These are phyloP conservation scores for Backusella luteola DNA, from an alignment of 192 early-diverging fungal species.

Conservation along the genomic window DNA sequence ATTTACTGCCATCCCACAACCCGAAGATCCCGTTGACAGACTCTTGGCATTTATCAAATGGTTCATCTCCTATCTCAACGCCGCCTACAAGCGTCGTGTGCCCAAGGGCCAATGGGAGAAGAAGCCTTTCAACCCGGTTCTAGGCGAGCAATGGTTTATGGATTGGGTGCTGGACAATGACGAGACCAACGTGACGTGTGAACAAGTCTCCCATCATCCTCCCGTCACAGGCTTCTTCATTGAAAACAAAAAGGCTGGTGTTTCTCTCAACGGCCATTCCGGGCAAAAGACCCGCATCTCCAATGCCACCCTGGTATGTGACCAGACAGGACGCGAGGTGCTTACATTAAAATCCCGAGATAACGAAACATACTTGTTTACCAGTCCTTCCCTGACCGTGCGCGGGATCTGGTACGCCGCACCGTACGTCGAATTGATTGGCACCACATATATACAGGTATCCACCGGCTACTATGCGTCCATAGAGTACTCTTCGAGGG, in stretches of 20 bases:
- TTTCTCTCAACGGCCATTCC: slow-evolving; percentile 24
- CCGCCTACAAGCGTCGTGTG: slow-evolving; percentile 64
- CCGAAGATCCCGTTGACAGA: slow-evolving; percentile 52
- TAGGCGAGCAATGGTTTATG: slow-evolving; percentile 48
- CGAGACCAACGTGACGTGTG: slow-evolving; percentile 31
- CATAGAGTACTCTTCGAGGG: slow-evolving; percentile 67
- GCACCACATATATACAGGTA: slow-evolving; percentile 58
- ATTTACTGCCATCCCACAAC: slow-evolving; percentile 61
- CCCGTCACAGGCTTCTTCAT: slow-evolving; percentile 45
- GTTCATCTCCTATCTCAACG: slow-evolving; percentile 77
- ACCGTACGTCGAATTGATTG: slow-evolving; percentile 34
- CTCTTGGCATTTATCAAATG: slow-evolving; percentile 65
- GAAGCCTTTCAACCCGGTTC: slow-evolving; percentile 44
- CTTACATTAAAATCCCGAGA: slow-evolving; percentile 39
- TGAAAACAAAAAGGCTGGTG: slow-evolving; percentile 40
- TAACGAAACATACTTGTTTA: slow-evolving; percentile 63
- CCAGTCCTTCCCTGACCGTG: slow-evolving; percentile 66
- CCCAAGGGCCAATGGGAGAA: slow-evolving; percentile 72
- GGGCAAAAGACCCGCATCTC: slow-evolving; percentile 57
- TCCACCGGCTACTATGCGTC: slow-evolving; percentile 43
- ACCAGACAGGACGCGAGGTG: slow-evolving; percentile 68
- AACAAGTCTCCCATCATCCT: slow-evolving; percentile 51
- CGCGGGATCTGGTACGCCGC: slow-evolving; percentile 59
- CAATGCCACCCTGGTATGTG: slow-evolving; percentile 64
- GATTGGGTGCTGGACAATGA: slow-evolving; percentile 48